Evolutionary conservation across 768 basidiomycete genomes (phyloP).

Genomic region (Punctularia strigosozonata): DNA sequence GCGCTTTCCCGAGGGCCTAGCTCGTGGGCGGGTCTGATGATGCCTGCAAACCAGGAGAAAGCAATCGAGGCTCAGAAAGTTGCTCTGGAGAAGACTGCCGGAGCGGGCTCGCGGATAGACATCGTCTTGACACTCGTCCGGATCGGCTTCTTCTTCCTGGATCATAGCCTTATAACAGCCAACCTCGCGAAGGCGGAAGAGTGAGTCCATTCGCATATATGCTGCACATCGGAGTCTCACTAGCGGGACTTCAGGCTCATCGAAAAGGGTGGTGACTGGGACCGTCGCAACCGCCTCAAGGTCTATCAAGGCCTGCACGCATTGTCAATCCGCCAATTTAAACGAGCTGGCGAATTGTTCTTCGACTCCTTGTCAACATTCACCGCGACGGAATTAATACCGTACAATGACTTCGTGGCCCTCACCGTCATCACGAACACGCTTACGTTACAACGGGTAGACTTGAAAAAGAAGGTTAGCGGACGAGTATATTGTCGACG

Average conservation of each 20-base stretch:
- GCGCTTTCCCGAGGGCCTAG: constrained; percentile 1
- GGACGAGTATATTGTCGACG: too few species aligned
- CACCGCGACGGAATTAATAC: constrained; percentile 81
- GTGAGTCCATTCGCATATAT: constrained; percentile 33
- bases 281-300: constrained; percentile 90
- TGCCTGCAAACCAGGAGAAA: constrained; percentile 40
- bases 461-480: constrained; percentile 81
- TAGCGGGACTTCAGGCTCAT: constrained; percentile 45
- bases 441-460: constrained; percentile 66
- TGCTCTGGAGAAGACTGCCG: constrained; percentile 86
- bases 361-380: constrained; percentile 91
- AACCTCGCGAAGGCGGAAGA: constrained; percentile 74
- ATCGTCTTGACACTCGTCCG: constrained; percentile 81
- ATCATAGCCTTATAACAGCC: constrained; percentile 56
- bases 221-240: too few species aligned
- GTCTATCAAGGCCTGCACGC: constrained; percentile 86
- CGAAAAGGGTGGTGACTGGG: constrained; percentile 97
- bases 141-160: constrained; percentile 83
- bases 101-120: constrained; percentile 88
- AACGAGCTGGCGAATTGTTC: constrained; percentile 72
- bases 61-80: constrained; percentile 71
- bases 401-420: constrained; percentile 84
- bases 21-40: background rate
- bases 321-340: constrained; percentile 85
- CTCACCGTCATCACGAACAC: constrained; percentile 74